Evolutionary conservation across 2,329 filamentous ascomycete species (phyloP), one percentile per base, ranked within the genome.

Genomic region (Neonectria punicea): DNA sequence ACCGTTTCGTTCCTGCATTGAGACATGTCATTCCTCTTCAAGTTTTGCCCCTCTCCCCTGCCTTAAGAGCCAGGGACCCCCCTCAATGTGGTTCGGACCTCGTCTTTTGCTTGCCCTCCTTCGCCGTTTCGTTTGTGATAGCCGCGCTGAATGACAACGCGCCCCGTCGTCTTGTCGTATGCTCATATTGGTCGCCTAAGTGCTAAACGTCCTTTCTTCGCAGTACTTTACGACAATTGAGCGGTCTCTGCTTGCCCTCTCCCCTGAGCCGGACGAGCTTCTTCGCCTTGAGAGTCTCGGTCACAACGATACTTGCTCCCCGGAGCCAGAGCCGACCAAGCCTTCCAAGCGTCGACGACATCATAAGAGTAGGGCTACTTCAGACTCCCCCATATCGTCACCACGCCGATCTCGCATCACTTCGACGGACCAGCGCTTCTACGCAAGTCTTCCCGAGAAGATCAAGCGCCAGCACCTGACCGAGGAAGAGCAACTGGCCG

Each of bases 221-320:
- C 77, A 93, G 87, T 93, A 92, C 80, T 93, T 93, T 80, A 92
- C 90, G 34, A 90, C 88, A 8, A 84, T 91, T 67, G 91, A 93
- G 79, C 87, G 90, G 63, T 84, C 92, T 63, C 87, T 88, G 72
- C 88, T 93, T 76, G 86, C 86, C 55, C 88, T 89, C 72, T 70
- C 72, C 46, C 67, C 73, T 28, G 75, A 72, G 39, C 34, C 65
- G 22, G 68, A 64, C 55, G 47, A 66, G 30, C 54, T 57, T 44
- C 57, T 65, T 49, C 62, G 58, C 36, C 61, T 70, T 32, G 69
- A 66, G 39, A 74, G 70, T 61, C 54, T 60, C 55, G 64, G 66
- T 43, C 62, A 67, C 60, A 68, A 73, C 54, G 66, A 69, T 53
- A 43, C 50, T 39, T 62, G 49, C 22, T 55, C 61, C 13, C 56